Base-by-base conservation (phyloP, 1,139 yeast species). In the Casaregolazyma suthepensis region DNA sequence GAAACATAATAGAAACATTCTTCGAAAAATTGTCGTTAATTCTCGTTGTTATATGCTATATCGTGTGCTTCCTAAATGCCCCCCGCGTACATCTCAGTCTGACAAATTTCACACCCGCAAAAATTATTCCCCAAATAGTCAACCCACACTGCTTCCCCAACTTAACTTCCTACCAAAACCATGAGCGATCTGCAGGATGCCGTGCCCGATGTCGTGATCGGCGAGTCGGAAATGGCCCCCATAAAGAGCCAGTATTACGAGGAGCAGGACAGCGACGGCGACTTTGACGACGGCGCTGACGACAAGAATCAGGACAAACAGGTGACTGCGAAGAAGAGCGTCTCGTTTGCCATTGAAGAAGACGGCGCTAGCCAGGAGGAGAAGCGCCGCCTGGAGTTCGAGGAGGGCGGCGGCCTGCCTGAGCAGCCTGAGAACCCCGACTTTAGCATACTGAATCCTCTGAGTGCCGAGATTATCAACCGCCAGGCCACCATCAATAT, bases 401-500 rank as follows among this genome's bases (percentile, higher is more conserved):
- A 87, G 77, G 98, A 90, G 74, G 98, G 98, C 67, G 98, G 98
- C 54, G 98, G 99, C 54, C 79, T 93, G 57, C 99, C 99, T 54
- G 96, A 87, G 69, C 99, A 93, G 73, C 96, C 97, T 56, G 85
- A 80, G 47, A 77, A 88, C 70, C 95, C 96, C 53, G 96, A 91
- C 67, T 86, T 90, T 64, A 62, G 83, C 48, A 70, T 75, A 62
- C 75, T 91, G 71, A 87, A 93, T 48, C 97, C 98, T 47, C 77
- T 88, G 61, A 85, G 96, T 13, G 94, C 96, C 52, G 98, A 90
- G 66, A 93, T 93, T 69, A 93, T 93, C 74, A 90, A 89, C 72
- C 87, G 99, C 79, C 99, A 94, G 76, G 99, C 99, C 56, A 94
- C 99, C 53, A 90, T 94, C 68, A 94, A 94, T 74, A 94, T 94